A percentile compares a stretch with the other conserved stretches of the same genome.
Evolutionary conservation across 2,329 filamentous ascomycete genomes (phyloP).

Genomic region (Phialemoniopsis sp.): DNA sequence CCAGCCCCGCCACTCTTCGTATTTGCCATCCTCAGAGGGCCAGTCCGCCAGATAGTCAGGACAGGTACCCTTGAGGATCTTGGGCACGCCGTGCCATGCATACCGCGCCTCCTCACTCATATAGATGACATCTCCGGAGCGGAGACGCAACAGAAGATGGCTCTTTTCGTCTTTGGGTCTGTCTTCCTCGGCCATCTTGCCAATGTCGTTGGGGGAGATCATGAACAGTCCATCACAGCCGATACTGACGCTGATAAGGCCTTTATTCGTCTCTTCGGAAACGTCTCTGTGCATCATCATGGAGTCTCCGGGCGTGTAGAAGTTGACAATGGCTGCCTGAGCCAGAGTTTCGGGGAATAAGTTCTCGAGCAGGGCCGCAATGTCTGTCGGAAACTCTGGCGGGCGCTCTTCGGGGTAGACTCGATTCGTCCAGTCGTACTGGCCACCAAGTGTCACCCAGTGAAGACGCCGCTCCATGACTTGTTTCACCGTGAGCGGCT

Average conservation of each 20-base stretch:
- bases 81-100: conserved; percentile 94
- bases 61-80: conserved; percentile 75
- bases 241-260: conserved; percentile 79
- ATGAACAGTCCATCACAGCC: conserved; percentile 91
- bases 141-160: conserved; percentile 61
- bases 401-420: conserved; percentile 67
- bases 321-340: conserved; percentile 89
- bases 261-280: conserved; percentile 75
- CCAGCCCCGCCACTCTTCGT: conserved; percentile 76
- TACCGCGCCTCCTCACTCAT: conserved; percentile 81
- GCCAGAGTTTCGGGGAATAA: conserved; percentile 75
- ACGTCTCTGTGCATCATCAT: conserved; percentile 93
- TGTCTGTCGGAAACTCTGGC: conserved; percentile 70
- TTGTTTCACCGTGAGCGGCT: conserved; percentile 63
- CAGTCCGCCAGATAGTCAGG: conserved; percentile 70
- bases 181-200: conserved; percentile 19
- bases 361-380: conserved; percentile 60
- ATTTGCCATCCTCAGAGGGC: conserved; percentile 58
- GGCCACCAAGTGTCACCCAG: conserved; percentile 91
- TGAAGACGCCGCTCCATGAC: conserved; percentile 78
- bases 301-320: conserved; percentile 87
- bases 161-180: conserved; percentile 28
- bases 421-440: conserved; percentile 94
- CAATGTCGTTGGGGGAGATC: conserved; percentile 59
- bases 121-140: conserved; percentile 84